Conservation (phyloP, 2,329 filamentous ascomycete species). For the Cryphonectria carpinicola region DNA sequence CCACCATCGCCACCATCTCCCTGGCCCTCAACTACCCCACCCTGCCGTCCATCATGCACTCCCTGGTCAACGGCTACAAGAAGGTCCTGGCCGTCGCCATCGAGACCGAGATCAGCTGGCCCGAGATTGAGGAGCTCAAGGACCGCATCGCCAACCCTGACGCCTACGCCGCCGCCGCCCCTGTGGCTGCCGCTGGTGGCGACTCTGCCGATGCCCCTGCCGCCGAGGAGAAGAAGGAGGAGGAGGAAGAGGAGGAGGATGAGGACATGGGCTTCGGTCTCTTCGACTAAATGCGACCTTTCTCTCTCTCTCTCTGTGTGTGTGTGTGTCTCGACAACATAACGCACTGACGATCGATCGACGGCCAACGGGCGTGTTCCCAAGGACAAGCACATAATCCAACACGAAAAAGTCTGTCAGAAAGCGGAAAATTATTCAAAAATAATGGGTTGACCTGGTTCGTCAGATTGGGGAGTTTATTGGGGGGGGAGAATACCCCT, state of each 20-base stretch:
- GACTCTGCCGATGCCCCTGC: conserved; percentile 52
- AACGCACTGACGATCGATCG: conserved; percentile 16
- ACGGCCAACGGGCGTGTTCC: conserved; percentile 15
- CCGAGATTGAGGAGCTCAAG: conserved; percentile 96
- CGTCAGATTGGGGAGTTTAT: conserved; percentile 24
- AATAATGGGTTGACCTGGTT: conserved; percentile 21
- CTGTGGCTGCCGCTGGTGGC: conserved; percentile 63
- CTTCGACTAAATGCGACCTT: conserved; percentile 50
- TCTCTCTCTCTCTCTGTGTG: not conserved
- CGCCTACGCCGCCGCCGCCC: conserved; percentile 84
- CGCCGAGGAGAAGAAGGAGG: conserved; percentile 60
- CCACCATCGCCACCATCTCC: conserved; percentile 87
- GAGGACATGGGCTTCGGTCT: conserved; percentile 77
- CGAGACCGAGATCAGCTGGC: conserved; percentile 90
- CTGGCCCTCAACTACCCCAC: conserved; percentile 95
- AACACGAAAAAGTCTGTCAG: conserved; percentile 1
- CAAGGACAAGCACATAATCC: conserved; percentile 12
- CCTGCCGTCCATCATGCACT: conserved; percentile 94
- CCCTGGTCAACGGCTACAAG: conserved; percentile 97
- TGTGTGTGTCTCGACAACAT: not conserved
- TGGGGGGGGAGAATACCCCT: conserved; percentile 19
- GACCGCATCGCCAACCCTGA: conserved; percentile 99
- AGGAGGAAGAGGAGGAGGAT: conserved; percentile 70
- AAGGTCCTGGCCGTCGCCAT: conserved; percentile 88
- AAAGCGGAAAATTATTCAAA: not conserved